Evolutionary conservation across 495 filamentous ascomycete species (phyloP).

Genomic region (Xylaria bambusicola): DNA sequence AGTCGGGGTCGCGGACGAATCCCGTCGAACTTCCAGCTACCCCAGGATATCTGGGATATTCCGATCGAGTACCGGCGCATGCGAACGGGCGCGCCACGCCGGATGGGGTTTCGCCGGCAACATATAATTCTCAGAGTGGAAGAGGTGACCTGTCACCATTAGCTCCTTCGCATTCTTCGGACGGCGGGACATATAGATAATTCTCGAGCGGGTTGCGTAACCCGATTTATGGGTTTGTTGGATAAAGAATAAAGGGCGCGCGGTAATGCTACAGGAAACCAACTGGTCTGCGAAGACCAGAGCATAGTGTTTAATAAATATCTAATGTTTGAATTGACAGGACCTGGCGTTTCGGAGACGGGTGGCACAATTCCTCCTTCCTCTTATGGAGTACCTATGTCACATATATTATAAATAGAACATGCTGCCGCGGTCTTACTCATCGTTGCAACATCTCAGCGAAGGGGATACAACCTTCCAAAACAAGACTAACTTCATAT

Average conservation of each 20-base stretch:
- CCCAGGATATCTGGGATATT: neutral
- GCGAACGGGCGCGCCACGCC: neutral
- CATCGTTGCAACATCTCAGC: too few species aligned
- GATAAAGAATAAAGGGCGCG: neutral
- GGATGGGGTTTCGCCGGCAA: neutral
- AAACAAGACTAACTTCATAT: too few species aligned
- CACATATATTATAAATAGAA: too few species aligned
- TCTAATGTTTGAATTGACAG: neutral
- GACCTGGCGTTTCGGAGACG: neutral
- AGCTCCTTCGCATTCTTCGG: conserved; percentile 1
- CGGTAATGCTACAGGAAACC: neutral
- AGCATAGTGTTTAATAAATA: conserved; percentile 5
- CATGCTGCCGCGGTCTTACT: too few species aligned
- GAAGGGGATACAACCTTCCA: too few species aligned
- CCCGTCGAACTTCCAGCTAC: conserved; percentile 27
- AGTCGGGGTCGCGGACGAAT: conserved; percentile 1
- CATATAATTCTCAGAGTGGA: neutral
- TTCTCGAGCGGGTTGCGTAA: too few species aligned
- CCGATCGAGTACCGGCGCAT: neutral
- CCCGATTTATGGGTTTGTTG: neutral
- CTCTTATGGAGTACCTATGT: too few species aligned
- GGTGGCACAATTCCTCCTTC: too few species aligned
- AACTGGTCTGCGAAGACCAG: too few species aligned
- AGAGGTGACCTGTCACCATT: conserved; percentile 5
- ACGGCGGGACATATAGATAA: conserved; percentile 3